Percentiles rank a stretch among this genome's conserved stretches.
These are phyloP conservation scores for Lecanicillium sp. DNA, from an alignment of 2,329 filamentous ascomycete genomes.

Conservation along the genomic window DNA sequence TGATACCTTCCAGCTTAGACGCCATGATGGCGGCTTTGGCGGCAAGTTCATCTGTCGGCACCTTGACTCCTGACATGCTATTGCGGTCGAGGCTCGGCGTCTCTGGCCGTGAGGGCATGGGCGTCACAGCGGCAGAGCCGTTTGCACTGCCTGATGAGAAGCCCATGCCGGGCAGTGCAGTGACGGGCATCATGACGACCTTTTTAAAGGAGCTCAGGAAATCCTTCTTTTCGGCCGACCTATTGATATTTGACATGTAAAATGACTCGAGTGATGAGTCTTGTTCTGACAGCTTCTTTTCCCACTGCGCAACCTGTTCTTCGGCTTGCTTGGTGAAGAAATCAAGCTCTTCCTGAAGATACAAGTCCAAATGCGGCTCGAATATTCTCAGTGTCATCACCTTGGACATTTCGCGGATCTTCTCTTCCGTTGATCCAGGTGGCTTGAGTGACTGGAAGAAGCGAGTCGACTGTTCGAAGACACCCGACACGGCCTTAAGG, in stretches of 20 bases:
- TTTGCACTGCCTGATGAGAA: conserved; percentile 47
- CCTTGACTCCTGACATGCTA: conserved; percentile 48
- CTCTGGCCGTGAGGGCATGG: conserved; percentile 42
- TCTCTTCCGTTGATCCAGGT: conserved; percentile 54
- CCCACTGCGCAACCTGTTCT: conserved; percentile 75
- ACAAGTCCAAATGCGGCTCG: conserved; percentile 89
- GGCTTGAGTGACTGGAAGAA: conserved; percentile 67
- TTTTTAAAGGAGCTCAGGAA: conserved; percentile 97
- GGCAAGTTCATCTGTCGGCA: conserved; percentile 83
- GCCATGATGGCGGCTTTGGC: conserved; percentile 98
- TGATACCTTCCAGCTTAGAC: conserved; percentile 87
- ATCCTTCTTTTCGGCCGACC: conserved; percentile 92
- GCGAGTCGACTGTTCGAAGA: conserved; percentile 79
- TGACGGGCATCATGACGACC: conserved; percentile 98
- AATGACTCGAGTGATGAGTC: conserved; percentile 88
- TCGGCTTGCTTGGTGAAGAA: conserved; percentile 75
- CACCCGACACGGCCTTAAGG: conserved; percentile 75
- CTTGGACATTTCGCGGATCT: conserved; percentile 59
- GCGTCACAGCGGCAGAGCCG: conserved; percentile 23
- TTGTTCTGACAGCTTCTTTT: conserved; percentile 84
- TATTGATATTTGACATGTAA: conserved; percentile 91
- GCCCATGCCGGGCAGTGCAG: conserved; percentile 65
- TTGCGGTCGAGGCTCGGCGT: conserved; percentile 39
- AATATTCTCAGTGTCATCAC: conserved; percentile 68
- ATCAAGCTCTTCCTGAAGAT: conserved; percentile 85